phyloP scores from a whole-genome alignment of 1,139 yeast species.

The Blastobotrys serpentis region DNA sequence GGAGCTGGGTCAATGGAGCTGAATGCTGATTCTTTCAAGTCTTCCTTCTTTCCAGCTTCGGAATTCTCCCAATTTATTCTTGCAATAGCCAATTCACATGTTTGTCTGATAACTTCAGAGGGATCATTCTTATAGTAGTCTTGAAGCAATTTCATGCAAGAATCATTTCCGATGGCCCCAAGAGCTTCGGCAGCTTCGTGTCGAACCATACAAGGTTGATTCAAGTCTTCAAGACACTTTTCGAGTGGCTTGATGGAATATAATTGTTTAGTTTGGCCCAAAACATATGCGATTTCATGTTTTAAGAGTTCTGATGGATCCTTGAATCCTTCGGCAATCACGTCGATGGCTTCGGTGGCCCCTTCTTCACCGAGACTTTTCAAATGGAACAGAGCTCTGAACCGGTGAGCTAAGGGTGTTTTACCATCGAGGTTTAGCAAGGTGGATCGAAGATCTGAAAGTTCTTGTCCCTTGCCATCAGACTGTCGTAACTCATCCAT shows the following conservation, averaged over 20 bases:
- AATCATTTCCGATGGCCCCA: slow-evolving; percentile 88
- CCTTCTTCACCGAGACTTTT: slow-evolving; percentile 75
- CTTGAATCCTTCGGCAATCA: slow-evolving; percentile 74
- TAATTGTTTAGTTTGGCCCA: slow-evolving; percentile 90
- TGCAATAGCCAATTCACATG: slow-evolving; percentile 95
- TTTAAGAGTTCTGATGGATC: slow-evolving; percentile 90
- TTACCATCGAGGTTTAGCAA: slow-evolving; percentile 48
- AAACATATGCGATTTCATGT: slow-evolving; percentile 97
- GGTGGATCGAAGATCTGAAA: slow-evolving; percentile 30
- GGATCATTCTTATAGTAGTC: slow-evolving; percentile 72
- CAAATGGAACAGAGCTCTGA: slow-evolving; percentile 88
- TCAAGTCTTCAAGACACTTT: slow-evolving; percentile 60
- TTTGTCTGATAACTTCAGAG: slow-evolving; percentile 84
- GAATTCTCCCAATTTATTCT: slow-evolving; percentile 92
- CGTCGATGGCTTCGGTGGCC: slow-evolving; percentile 68
- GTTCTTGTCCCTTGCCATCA: slow-evolving; percentile 34
- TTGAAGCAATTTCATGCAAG: slow-evolving; percentile 66
- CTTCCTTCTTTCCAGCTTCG: slow-evolving; percentile 60
- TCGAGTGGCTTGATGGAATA: slow-evolving; percentile 74
- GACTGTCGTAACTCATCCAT: slow-evolving; percentile 42
- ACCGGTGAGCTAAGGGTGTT: slow-evolving; percentile 76
- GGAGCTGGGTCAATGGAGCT: slow-evolving; percentile 98
- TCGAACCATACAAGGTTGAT: slow-evolving; percentile 88
- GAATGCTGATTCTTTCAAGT: slow-evolving; percentile 72
- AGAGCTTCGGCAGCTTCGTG: slow-evolving; percentile 99